phyloP scores from a whole-genome alignment of 139 green algal species.

The Edaphochlamys debaryana region DNA sequence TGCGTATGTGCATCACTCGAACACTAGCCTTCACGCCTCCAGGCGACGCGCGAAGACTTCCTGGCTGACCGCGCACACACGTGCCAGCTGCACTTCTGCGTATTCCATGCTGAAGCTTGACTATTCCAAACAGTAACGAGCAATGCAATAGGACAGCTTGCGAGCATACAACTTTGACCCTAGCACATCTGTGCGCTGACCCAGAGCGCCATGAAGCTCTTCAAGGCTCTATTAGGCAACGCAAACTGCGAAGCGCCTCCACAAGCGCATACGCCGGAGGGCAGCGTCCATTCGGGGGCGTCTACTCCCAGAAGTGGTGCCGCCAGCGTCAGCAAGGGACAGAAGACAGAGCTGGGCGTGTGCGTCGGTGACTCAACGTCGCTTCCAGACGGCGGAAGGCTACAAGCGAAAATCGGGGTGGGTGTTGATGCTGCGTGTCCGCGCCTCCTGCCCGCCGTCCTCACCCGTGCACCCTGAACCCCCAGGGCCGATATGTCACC shows the following conservation, averaged over 20 bases:
- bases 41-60: too few species aligned
- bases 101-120: too few species aligned
- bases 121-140: too few species aligned
- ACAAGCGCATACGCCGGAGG: too few species aligned
- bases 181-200: too few species aligned
- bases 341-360: not conserved
- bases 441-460: too few species aligned
- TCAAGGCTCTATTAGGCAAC: not conserved
- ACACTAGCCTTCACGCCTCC: too few species aligned
- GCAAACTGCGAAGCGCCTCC: not conserved
- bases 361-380: conserved; percentile 24
- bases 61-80: too few species aligned
- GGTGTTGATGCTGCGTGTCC: not conserved
- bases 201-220: not conserved
- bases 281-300: not conserved
- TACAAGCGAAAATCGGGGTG: conserved; percentile 47
- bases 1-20: too few species aligned
- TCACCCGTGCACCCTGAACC: not conserved
- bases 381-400: conserved; percentile 37
- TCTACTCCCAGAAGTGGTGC: not conserved
- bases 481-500: conserved; percentile 65
- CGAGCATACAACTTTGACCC: too few species aligned
- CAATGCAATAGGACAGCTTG: too few species aligned
- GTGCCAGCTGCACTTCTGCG: too few species aligned
- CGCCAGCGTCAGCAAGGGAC: not conserved